Evolutionary conservation across 495 filamentous ascomycete species (phyloP).

Genomic region (Trichoderma virens): DNA sequence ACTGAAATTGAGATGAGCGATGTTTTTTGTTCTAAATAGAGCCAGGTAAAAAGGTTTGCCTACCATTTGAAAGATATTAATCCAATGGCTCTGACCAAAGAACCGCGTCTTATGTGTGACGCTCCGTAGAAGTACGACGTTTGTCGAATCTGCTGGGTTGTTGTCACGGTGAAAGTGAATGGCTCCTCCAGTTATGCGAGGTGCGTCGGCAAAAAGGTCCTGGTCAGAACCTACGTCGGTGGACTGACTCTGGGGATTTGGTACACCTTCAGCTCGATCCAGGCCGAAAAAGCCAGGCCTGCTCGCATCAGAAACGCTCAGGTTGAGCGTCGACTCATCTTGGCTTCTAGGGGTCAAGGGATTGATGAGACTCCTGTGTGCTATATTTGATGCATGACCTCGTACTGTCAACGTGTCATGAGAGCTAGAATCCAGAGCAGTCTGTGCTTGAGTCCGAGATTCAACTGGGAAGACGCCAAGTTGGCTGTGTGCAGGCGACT

Average conservation of each 20-base stretch:
- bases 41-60: background rate
- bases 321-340: background rate
- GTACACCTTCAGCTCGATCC: constrained; percentile 12
- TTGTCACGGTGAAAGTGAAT: background rate
- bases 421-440: background rate
- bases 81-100: constrained; percentile 50
- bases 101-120: constrained; percentile 37
- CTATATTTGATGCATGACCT: background rate
- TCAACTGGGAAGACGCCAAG: background rate
- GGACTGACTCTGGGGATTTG: constrained; percentile 15
- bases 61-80: constrained; percentile 41
- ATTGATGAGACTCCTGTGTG: background rate
- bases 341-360: background rate
- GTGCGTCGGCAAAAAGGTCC: background rate
- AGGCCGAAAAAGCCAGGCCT: background rate
- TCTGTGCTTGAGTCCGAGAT: background rate
- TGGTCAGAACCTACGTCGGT: background rate
- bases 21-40: background rate
- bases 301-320: background rate
- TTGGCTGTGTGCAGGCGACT: constrained; percentile 10
- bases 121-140: constrained; percentile 3
- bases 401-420: background rate
- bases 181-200: background rate
- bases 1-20: background rate
- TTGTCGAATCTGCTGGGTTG: background rate